Conservation (phyloP, 768 basidiomycete genomes). For the Infundibulicybe gibba region DNA sequence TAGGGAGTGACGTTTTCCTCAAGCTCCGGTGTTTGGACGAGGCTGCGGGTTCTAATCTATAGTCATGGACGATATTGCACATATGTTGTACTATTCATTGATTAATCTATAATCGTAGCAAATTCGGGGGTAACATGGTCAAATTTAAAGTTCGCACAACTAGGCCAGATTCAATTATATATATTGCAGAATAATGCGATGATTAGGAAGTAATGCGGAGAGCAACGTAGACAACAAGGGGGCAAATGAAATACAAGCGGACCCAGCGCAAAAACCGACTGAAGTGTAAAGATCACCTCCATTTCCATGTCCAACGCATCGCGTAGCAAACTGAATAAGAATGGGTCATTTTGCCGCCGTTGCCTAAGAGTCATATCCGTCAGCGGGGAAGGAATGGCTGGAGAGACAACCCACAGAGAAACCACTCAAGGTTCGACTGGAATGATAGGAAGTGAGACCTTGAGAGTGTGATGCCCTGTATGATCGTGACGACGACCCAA, state of each 20-base stretch:
- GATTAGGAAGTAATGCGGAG: conserved; percentile 27
- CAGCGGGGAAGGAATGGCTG: conserved; percentile 1
- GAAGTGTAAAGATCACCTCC: conserved; percentile 16
- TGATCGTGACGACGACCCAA: conserved; percentile 60
- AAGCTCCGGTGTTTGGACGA: conserved; percentile 48
- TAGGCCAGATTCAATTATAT: conserved; percentile 16
- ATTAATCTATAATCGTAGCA: not conserved
- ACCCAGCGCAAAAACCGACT: conserved; percentile 39
- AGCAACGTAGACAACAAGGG: conserved; percentile 32
- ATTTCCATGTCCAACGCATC: conserved; percentile 15
- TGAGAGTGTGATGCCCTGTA: conserved; percentile 70
- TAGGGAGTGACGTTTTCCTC: conserved; percentile 48
- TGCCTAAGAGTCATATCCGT: conserved; percentile 25
- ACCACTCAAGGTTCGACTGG: conserved; percentile 71
- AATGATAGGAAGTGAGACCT: conserved; percentile 68
- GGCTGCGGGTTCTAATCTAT: conserved; percentile 41
- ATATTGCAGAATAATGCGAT: conserved; percentile 29
- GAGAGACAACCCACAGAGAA: conserved; percentile 49
- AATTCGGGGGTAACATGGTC: not conserved
- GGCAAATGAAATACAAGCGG: conserved; percentile 30
- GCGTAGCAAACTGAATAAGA: conserved; percentile 11
- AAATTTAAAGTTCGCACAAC: not conserved
- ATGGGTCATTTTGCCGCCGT: conserved; percentile 35
- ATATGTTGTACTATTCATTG: not conserved
- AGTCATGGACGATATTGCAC: conserved; percentile 7